Evolutionary conservation across 371 early-diverging fungal genomes (phyloP).

Genomic region (Rhizopus stolonifer): DNA sequence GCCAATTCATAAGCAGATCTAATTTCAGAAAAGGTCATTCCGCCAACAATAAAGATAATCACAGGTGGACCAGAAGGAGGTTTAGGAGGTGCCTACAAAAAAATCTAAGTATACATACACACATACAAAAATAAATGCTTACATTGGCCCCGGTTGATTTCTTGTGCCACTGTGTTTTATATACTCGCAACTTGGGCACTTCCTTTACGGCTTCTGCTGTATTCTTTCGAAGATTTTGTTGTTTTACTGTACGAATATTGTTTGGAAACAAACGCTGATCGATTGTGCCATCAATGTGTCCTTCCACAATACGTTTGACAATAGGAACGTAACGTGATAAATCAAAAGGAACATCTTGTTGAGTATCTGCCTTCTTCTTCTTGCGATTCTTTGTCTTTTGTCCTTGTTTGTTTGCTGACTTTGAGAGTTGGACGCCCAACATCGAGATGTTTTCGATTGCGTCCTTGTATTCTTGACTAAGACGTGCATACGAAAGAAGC

Average conservation of each 20-base stretch:
- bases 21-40: conserved; percentile 90
- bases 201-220: conserved; percentile 30
- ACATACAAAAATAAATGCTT: neutral
- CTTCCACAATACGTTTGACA: conserved; percentile 59
- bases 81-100: conserved; percentile 40
- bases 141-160: conserved; percentile 34
- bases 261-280: conserved; percentile 62
- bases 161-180: conserved; percentile 61
- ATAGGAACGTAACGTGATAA: conserved; percentile 72
- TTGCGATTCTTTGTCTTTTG: conserved; percentile 46
- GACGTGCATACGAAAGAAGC: conserved; percentile 72
- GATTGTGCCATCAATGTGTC: conserved; percentile 58
- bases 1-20: conserved; percentile 83
- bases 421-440: conserved; percentile 63
- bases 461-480: conserved; percentile 72
- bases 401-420: conserved; percentile 40
- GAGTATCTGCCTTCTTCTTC: conserved; percentile 37
- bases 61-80: conserved; percentile 53
- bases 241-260: conserved; percentile 52
- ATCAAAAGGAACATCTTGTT: conserved; percentile 65
- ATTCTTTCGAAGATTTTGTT: conserved; percentile 29
- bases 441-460: conserved; percentile 75
- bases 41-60: conserved; percentile 89
- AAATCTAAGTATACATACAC: neutral
- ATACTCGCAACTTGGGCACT: conserved; percentile 43